Evolutionary conservation across 2,329 filamentous ascomycete genomes (phyloP).

Genomic region (Stagonosporopsis vannaccii): DNA sequence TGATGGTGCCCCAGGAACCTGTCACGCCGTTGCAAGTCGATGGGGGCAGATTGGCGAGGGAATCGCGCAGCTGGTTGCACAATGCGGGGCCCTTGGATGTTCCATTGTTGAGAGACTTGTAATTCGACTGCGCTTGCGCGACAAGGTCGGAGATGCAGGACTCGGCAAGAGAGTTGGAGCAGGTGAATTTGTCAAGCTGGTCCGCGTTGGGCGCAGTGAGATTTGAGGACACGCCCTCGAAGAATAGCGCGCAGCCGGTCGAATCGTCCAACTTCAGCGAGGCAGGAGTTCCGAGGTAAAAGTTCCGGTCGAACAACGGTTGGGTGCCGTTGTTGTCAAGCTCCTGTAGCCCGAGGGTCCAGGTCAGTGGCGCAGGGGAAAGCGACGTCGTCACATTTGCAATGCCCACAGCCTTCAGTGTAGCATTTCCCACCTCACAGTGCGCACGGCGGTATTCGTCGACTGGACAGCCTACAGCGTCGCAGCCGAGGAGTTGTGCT

Average conservation of each 20-base stretch:
- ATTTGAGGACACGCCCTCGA: conserved; percentile 7
- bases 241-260: conserved; percentile 14
- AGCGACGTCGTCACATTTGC: conserved; percentile 6
- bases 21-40: conserved; percentile 1
- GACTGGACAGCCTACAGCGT: conserved; percentile 12
- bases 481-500: conserved; percentile 12
- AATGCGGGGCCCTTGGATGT: background rate
- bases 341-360: conserved; percentile 14
- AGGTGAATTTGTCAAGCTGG: background rate
- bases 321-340: background rate
- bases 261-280: conserved; percentile 3
- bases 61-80: conserved; percentile 7
- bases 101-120: background rate
- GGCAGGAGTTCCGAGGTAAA: conserved; percentile 11
- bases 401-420: conserved; percentile 10
- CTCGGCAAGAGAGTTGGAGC: conserved; percentile 1
- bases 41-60: conserved; percentile 1
- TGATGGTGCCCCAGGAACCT: conserved; percentile 5
- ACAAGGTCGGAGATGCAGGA: conserved; percentile 9
- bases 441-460: conserved; percentile 1
- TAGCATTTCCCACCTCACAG: conserved; percentile 8
- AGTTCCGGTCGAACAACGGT: conserved; percentile 11
- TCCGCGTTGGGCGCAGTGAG: background rate
- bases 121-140: conserved; percentile 3
- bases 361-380: conserved; percentile 9